Conservation (phyloP, 2,329 filamentous ascomycete genomes). For the Fusarium sp. region DNA sequence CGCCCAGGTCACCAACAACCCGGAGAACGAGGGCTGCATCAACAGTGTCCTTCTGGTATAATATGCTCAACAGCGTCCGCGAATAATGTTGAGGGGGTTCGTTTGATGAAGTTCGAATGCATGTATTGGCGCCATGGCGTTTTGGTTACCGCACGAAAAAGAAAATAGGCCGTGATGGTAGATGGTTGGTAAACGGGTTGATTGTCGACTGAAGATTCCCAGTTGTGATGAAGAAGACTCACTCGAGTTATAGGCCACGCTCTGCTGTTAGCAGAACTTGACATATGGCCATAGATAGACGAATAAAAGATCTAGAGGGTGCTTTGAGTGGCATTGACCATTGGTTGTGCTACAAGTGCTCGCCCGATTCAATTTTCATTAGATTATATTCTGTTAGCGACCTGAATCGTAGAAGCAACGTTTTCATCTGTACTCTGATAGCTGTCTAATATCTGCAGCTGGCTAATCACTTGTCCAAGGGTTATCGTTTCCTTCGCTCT, state of each 20-base stretch:
- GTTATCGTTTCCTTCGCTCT: background rate
- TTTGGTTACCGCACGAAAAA: conserved; percentile 41
- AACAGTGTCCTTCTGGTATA: conserved; percentile 46
- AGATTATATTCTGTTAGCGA: background rate
- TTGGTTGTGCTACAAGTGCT: background rate
- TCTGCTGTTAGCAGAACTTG: conserved; percentile 33
- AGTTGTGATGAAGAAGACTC: conserved; percentile 46
- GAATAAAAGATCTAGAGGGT: conserved; percentile 21
- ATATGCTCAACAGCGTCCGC: conserved; percentile 17
- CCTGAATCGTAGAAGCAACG: background rate
- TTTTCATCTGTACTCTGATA: background rate
- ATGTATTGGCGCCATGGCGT: conserved; percentile 47
- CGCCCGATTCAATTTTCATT: background rate
- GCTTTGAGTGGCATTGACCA: background rate
- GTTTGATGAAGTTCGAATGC: conserved; percentile 42
- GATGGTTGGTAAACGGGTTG: conserved; percentile 42
- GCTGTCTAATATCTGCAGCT: background rate
- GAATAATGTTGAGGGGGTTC: conserved; percentile 21
- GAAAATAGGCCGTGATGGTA: conserved; percentile 31
- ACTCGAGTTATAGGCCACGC: conserved; percentile 40
- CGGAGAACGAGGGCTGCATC: conserved; percentile 57
- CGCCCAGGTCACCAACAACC: conserved; percentile 65
- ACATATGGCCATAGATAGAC: conserved; percentile 35
- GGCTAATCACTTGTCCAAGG: background rate
- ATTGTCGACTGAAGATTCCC: conserved; percentile 47